Evolutionary conservation across 257 asterid genomes (phyloP), one percentile per base, ranked within the genome.

Genomic region (Solanum rostratum): DNA sequence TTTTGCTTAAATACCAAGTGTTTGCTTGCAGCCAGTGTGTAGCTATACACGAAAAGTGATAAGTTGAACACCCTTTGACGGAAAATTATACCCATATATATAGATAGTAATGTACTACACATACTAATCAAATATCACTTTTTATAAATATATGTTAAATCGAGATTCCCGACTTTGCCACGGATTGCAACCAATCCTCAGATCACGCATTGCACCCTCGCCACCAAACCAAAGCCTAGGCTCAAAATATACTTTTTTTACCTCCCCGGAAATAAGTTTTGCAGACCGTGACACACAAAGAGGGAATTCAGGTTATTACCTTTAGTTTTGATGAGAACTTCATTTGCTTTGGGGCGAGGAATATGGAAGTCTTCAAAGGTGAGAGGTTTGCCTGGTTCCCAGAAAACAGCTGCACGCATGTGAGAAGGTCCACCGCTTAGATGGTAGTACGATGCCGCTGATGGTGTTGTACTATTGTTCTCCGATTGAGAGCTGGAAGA

Each of bases 261-360:
- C n/a, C 7, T 16, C 4, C 20, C 57, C 5, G 6, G 2, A 52
- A 14, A 52, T 2, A 52, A 52, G 19, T 52, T 52, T 19, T 19
- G 12, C 59, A 53, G 8, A 18, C 7, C 2, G 0, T 19, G 20
- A 53, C 22, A 52, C 39, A 30, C 22, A 65, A 65, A 65, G 74
- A 66, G 22, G 73, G 6, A 33, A 33, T 4, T 3, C 39, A 33
- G 39, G 39, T 33, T 33, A 33, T 33, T 33, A 95, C 99, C 99
- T 90, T 96, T 96, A 79, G 99, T 96, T 91, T 92, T 95, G 88
- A 96, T 85, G 79, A 96, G 97, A 85, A 96, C 60, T 88, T 96
- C 99, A 85, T 94, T 91, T 63, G 89, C 93, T 86, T 93, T 96
- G 62, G 99, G 99, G 27, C 98, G 98, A 60, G 99, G 99, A 95